phyloP scores from a whole-genome alignment of 441 rosid genomes.

The Hypseocharis bilobata region DNA sequence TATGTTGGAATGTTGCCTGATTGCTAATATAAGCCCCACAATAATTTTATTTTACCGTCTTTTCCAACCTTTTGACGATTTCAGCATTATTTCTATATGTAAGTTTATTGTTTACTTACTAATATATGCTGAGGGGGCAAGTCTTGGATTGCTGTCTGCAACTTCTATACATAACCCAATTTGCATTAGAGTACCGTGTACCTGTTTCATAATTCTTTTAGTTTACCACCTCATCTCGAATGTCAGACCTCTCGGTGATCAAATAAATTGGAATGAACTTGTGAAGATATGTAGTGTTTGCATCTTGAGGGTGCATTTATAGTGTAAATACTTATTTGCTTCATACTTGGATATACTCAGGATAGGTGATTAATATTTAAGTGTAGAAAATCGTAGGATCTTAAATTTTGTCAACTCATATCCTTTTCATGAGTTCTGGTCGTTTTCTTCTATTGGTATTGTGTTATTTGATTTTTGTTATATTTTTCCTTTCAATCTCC shows the following conservation, averaged over 20 bases:
- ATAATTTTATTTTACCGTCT: not conserved
- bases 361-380: too few species aligned
- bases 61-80: not conserved
- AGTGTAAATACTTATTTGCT: not conserved
- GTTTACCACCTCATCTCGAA: not conserved
- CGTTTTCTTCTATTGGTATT: too few species aligned
- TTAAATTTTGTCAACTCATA: not conserved
- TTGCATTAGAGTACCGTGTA: too few species aligned
- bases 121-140: too few species aligned
- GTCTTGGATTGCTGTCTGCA: too few species aligned
- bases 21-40: not conserved
- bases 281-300: not conserved
- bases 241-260: not conserved
- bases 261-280: not conserved
- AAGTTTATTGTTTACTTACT: too few species aligned
- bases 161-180: too few species aligned
- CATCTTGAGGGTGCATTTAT: not conserved
- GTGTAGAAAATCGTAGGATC: not conserved
- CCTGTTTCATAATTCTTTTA: too few species aligned
- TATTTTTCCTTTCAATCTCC: slow-evolving; percentile 19
- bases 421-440: too few species aligned
- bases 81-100: too few species aligned
- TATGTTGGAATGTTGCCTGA: not conserved
- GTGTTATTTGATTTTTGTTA: slow-evolving; percentile 3
- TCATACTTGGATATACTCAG: too few species aligned